These are phyloP conservation scores for Penicillium griseofulvum DNA, from an alignment of 2,329 filamentous ascomycete species.

Conservation along the genomic window DNA sequence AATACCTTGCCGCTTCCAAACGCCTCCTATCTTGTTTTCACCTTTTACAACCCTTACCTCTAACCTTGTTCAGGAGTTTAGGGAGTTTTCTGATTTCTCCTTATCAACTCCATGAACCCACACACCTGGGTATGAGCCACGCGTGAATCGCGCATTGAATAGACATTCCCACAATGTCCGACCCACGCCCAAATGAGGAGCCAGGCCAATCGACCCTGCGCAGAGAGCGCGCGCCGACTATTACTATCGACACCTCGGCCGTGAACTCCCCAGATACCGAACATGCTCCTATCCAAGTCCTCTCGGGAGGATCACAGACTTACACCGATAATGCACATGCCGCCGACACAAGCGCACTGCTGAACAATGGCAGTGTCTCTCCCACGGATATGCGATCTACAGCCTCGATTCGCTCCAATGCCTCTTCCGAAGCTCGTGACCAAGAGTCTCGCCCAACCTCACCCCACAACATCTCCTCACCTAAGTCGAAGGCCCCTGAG, in stretches of 20 bases:
- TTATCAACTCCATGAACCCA: conserved; percentile 11
- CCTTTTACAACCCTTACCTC: not conserved
- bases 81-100: not conserved
- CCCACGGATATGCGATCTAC: conserved; percentile 52
- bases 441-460: conserved; percentile 60
- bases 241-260: conserved; percentile 58
- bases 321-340: conserved; percentile 38
- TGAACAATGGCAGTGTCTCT: conserved; percentile 36
- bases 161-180: conserved; percentile 27
- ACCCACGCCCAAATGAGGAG: conserved; percentile 25
- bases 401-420: conserved; percentile 53
- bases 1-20: not conserved
- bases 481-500: conserved; percentile 53
- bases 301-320: conserved; percentile 38
- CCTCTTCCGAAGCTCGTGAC: conserved; percentile 57
- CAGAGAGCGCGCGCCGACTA: conserved; percentile 51
- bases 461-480: conserved; percentile 66
- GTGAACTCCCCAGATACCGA: conserved; percentile 43
- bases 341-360: conserved; percentile 29
- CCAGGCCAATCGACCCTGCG: conserved; percentile 31
- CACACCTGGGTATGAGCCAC: conserved; percentile 1
- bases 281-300: conserved; percentile 33
- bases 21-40: conserved; percentile 1
- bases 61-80: not conserved
- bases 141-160: conserved; percentile 19